phyloP scores from a whole-genome alignment of 2,329 filamentous ascomycete species.

The Penicillium sp. region DNA sequence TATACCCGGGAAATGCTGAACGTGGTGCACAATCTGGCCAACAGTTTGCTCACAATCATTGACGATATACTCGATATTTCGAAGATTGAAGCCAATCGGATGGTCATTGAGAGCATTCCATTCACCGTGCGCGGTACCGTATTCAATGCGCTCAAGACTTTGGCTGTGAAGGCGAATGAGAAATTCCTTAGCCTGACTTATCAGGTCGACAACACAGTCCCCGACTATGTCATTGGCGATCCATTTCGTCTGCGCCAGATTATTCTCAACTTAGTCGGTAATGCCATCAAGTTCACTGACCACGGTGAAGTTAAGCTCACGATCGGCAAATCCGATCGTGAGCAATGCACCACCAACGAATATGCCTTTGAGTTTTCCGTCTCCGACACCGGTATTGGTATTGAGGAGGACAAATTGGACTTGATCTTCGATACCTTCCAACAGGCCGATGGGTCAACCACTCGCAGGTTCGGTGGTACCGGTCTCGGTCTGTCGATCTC shows the following conservation, averaged over 20 bases:
- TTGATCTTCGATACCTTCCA: slow-evolving; percentile 99
- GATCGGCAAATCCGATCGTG: slow-evolving; percentile 68
- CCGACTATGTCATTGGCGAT: slow-evolving; percentile 92
- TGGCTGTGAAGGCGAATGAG: slow-evolving; percentile 97
- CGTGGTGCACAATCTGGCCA: slow-evolving; percentile 93
- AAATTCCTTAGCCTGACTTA: slow-evolving; percentile 91
- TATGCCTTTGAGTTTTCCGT: slow-evolving; percentile 96
- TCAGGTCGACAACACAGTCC: slow-evolving; percentile 87
- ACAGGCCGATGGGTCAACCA: slow-evolving; percentile 95
- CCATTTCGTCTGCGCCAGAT: slow-evolving; percentile 96
- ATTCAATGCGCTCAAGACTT: slow-evolving; percentile 95
- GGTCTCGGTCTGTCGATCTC: slow-evolving; percentile 93
- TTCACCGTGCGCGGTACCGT: slow-evolving; percentile 92
- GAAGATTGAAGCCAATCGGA: slow-evolving; percentile 87
- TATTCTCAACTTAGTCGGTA: slow-evolving; percentile 94
- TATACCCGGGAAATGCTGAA: slow-evolving; percentile 98
- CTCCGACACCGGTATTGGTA: slow-evolving; percentile 93
- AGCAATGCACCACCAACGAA: slow-evolving; percentile 67
- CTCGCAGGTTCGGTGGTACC: slow-evolving; percentile 91
- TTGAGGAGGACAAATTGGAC: slow-evolving; percentile 90
- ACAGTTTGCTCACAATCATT: slow-evolving; percentile 94
- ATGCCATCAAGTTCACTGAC: slow-evolving; percentile 98
- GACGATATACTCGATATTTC: slow-evolving; percentile 71
- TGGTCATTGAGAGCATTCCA: slow-evolving; percentile 97
- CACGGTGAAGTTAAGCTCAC: slow-evolving; percentile 92